Conservation (phyloP, 345 rosid genomes). For the Stellera chamaejasme region DNA sequence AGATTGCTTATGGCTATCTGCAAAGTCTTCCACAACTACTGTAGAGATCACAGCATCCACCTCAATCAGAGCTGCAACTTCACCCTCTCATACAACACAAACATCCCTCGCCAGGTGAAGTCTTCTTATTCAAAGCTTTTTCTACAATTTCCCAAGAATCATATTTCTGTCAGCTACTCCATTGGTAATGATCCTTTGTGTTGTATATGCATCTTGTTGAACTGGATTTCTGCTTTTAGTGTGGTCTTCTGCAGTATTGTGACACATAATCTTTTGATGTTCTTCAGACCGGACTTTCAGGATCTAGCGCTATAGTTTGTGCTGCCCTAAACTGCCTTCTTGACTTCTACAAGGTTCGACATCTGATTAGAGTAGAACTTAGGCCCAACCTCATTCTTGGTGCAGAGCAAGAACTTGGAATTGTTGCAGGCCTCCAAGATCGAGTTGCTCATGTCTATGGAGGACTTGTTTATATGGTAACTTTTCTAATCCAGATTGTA, state of each 20-base stretch:
- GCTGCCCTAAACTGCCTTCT: constrained; percentile 91
- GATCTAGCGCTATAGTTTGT: constrained; percentile 94
- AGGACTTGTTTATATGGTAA: constrained; percentile 93
- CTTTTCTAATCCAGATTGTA: constrained; percentile 5
- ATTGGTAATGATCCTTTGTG: no score
- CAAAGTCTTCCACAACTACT: constrained; percentile 47
- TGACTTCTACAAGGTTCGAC: constrained; percentile 80
- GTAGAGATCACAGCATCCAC: constrained; percentile 43
- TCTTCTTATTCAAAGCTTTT: not conserved
- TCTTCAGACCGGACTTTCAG: constrained; percentile 89
- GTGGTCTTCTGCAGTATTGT: not conserved
- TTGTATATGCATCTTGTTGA: no score
- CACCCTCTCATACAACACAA: constrained; percentile 73
- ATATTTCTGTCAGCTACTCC: not conserved
- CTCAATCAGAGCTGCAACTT: constrained; percentile 47
- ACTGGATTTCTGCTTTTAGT: not conserved
- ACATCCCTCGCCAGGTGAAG: constrained; percentile 90
- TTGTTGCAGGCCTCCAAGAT: constrained; percentile 98
- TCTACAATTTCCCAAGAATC: not conserved
- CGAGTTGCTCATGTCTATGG: constrained; percentile 97
- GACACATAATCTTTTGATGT: constrained; percentile 13
- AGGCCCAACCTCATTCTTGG: constrained; percentile 68
- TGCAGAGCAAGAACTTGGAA: constrained; percentile 87
- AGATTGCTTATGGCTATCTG: constrained; percentile 88
- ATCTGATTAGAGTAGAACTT: constrained; percentile 54